phyloP scores from a whole-genome alignment of 1,284 basidiomycete genomes.

The Cutaneotrichosporon sp. region DNA sequence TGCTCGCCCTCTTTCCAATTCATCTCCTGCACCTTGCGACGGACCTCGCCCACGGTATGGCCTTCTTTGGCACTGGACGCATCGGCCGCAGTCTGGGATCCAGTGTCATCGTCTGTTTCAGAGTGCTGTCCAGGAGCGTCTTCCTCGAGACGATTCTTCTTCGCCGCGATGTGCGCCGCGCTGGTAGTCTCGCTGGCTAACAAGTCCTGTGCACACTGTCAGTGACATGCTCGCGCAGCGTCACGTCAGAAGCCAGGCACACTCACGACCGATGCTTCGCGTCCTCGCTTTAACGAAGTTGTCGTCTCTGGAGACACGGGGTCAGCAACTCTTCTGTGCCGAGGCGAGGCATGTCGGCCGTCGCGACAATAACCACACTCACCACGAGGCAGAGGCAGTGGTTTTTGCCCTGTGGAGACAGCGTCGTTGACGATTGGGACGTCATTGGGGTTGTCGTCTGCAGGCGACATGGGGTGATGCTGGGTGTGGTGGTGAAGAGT shows the following conservation, averaged over 20 bases:
- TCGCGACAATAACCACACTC: neutral
- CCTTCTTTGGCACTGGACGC: conserved; percentile 9
- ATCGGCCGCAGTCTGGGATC: neutral
- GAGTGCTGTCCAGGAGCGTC: neutral
- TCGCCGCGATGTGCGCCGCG: conserved; percentile 26
- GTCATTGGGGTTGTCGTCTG: conserved; percentile 9
- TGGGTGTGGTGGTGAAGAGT: neutral
- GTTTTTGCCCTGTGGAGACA: conserved; percentile 4
- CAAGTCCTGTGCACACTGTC: conserved; percentile 19
- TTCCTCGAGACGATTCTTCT: conserved; percentile 42
- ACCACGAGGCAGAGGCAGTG: conserved; percentile 12
- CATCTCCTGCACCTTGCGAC: conserved; percentile 44
- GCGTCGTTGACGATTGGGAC: neutral
- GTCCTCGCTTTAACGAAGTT: conserved; percentile 37
- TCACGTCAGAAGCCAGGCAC: neutral
- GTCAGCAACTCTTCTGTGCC: neutral
- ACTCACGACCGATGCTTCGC: conserved; percentile 44
- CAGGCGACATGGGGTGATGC: neutral
- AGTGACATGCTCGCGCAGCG: neutral
- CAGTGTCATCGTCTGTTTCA: conserved; percentile 9
- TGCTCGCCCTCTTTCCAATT: conserved; percentile 29
- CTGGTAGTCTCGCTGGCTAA: conserved; percentile 14
- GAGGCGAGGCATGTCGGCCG: neutral
- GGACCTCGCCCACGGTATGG: conserved; percentile 40
- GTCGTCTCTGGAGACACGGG: neutral